Percentiles rank a stretch among this genome's conserved stretches.
phyloP scores from a whole-genome alignment of 176 grass and related monocot genomes.

The Tillandsia fasciculata region DNA sequence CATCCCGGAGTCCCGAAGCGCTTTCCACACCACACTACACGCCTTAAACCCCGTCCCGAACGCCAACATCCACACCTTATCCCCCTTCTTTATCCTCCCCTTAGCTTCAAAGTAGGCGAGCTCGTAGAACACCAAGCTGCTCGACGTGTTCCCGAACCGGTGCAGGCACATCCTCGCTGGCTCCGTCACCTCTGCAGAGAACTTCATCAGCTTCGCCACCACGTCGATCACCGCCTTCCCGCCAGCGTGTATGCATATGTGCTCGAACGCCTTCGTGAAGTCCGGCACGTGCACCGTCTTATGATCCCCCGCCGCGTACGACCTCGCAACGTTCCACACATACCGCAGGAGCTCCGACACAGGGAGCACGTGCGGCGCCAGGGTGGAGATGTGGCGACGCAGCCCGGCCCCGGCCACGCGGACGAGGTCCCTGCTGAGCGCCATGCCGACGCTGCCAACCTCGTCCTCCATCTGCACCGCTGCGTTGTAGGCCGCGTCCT shows the following conservation, averaged over 20 bases:
- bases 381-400: slow-evolving; percentile 41
- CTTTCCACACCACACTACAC: slow-evolving; percentile 56
- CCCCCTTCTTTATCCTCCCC: slow-evolving; percentile 43
- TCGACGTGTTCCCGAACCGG: slow-evolving; percentile 87
- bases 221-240: slow-evolving; percentile 86
- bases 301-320: slow-evolving; percentile 8
- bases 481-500: slow-evolving; percentile 43
- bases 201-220: slow-evolving; percentile 58
- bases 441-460: slow-evolving; percentile 53
- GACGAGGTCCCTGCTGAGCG: slow-evolving; percentile 73
- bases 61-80: slow-evolving; percentile 77
- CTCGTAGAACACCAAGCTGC: slow-evolving; percentile 94
- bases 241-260: slow-evolving; percentile 85
- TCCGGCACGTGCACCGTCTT: slow-evolving; percentile 46
- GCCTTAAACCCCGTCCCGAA: slow-evolving; percentile 89
- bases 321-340: slow-evolving; percentile 30
- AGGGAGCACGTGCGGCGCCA: slow-evolving; percentile 55
- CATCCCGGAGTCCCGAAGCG: slow-evolving; percentile 40
- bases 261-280: slow-evolving; percentile 75
- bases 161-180: slow-evolving; percentile 59
- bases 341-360: slow-evolving; percentile 47
- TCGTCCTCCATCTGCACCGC: slow-evolving; percentile 81
- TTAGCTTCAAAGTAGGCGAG: slow-evolving; percentile 81
- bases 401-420: slow-evolving; percentile 54
- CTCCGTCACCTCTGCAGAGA: slow-evolving; percentile 36